A percentile compares a stretch with the other conserved stretches of the same genome.
phyloP scores from a whole-genome alignment of 371 early-diverging fungal genomes.

The Lichtheimia ramosa region DNA sequence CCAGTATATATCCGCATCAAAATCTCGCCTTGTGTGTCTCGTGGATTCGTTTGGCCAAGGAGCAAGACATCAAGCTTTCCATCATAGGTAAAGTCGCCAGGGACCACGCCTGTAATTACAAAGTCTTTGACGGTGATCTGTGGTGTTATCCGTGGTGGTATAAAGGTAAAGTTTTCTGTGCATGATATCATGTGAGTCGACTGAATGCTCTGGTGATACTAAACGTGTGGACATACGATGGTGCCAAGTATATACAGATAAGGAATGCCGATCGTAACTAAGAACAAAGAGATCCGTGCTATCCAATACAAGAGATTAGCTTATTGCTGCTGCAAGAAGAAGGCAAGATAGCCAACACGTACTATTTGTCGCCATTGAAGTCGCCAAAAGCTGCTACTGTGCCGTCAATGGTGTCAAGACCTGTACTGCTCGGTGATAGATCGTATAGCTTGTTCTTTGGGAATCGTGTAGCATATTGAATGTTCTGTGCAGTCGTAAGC shows the following conservation, averaged over 20 bases:
- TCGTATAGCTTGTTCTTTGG: conserved; percentile 43
- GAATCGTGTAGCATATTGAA: conserved; percentile 43
- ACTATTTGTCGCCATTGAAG: conserved; percentile 83
- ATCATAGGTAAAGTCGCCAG: conserved; percentile 87
- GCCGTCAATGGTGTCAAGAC: conserved; percentile 67
- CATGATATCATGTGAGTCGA: not conserved
- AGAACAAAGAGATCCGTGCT: conserved; percentile 82
- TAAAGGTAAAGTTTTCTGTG: conserved; percentile 27
- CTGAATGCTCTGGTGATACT: conserved; percentile 7
- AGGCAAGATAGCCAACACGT: conserved; percentile 4
- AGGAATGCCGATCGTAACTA: conserved; percentile 58
- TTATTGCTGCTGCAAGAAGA: not conserved
- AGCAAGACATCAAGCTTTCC: conserved; percentile 83
- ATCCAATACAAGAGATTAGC: conserved; percentile 2
- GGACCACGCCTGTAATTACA: conserved; percentile 74
- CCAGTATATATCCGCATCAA: conserved; percentile 71
- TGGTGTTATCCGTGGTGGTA: conserved; percentile 19
- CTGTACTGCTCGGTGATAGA: conserved; percentile 36
- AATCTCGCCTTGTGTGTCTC: conserved; percentile 37
- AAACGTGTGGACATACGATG: conserved; percentile 28
- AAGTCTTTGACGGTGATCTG: conserved; percentile 31
- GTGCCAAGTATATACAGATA: conserved; percentile 74
- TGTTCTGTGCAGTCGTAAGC: conserved; percentile 21
- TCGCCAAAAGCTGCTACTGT: conserved; percentile 84
- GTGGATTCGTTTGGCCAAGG: conserved; percentile 55